These are phyloP conservation scores for Lentinus brumalis DNA, from an alignment of 768 basidiomycete species.

Conservation along the genomic window DNA sequence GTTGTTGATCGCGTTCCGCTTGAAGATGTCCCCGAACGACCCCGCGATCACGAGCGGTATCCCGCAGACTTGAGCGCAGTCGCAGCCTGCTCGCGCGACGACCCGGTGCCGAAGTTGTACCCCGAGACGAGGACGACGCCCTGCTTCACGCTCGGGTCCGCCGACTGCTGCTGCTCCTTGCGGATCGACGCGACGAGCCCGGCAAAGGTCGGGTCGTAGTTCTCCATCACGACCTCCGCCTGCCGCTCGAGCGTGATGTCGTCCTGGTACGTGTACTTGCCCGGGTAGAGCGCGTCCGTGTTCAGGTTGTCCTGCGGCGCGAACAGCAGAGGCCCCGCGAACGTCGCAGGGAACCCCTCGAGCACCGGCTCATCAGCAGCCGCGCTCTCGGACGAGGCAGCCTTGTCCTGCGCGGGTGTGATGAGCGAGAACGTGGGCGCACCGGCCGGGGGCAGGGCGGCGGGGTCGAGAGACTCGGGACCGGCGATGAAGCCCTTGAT, in stretches of 20 bases:
- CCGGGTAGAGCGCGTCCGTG: slow-evolving; percentile 98
- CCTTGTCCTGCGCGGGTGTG: slow-evolving; percentile 27
- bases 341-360: slow-evolving; percentile 79
- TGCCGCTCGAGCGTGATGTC: slow-evolving; percentile 95
- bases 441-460: slow-evolving; percentile 48
- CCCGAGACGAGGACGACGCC: slow-evolving; percentile 88
- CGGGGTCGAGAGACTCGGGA: slow-evolving; percentile 66
- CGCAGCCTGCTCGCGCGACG: slow-evolving; percentile 97
- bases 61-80: slow-evolving; percentile 93
- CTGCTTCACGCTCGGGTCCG: slow-evolving; percentile 36
- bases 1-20: slow-evolving; percentile 98
- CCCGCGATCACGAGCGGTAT: slow-evolving; percentile 94
- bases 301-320: slow-evolving; percentile 96
- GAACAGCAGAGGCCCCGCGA: slow-evolving; percentile 87
- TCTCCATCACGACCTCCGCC: slow-evolving; percentile 98
- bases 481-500: slow-evolving; percentile 88
- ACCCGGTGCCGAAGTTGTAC: slow-evolving; percentile 98
- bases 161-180: slow-evolving; percentile 19
- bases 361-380: slow-evolving; percentile 62
- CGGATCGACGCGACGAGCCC: slow-evolving; percentile 59
- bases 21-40: slow-evolving; percentile 99
- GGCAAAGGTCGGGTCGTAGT: slow-evolving; percentile 93
- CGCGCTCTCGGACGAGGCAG: slow-evolving; percentile 30
- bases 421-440: slow-evolving; percentile 61
- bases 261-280: slow-evolving; percentile 99